A percentile compares a stretch with the other conserved stretches of the same genome.
phyloP scores from a whole-genome alignment of 2,329 filamentous ascomycete genomes.

The Fusarium sp. region DNA sequence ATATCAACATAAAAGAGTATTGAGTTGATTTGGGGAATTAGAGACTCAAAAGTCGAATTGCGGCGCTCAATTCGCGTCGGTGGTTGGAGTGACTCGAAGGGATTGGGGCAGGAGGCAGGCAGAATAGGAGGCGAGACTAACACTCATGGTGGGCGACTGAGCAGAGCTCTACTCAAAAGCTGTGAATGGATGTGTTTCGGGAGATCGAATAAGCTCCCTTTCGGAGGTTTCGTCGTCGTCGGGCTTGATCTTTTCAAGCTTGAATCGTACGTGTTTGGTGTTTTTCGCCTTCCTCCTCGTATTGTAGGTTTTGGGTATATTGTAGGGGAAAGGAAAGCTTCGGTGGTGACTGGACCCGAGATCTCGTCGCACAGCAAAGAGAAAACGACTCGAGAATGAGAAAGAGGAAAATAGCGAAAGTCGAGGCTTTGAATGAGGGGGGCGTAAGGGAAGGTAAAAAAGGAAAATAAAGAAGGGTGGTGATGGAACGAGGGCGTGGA shows the following conservation, averaged over 20 bases:
- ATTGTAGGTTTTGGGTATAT: constrained; percentile 19
- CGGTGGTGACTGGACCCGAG: constrained; percentile 9
- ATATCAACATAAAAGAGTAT: constrained; percentile 7
- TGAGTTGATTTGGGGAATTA: not conserved
- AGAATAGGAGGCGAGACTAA: constrained; percentile 42
- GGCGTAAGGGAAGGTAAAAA: constrained; percentile 8
- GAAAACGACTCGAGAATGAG: constrained; percentile 18
- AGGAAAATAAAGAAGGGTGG: constrained; percentile 26
- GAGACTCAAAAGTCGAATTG: not conserved
- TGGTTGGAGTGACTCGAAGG: not conserved
- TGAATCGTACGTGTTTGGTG: not conserved
- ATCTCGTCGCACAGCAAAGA: constrained; percentile 47
- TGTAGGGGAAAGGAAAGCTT: constrained; percentile 4
- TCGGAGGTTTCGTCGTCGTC: not conserved
- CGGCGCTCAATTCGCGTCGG: constrained; percentile 7
- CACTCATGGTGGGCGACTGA: constrained; percentile 47
- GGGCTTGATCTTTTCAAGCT: constrained; percentile 16
- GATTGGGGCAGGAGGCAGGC: constrained; percentile 22
- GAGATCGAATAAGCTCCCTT: not conserved
- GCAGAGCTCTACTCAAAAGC: constrained; percentile 20
- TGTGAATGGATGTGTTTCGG: constrained; percentile 5
- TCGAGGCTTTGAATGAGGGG: not conserved
- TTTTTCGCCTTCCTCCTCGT: constrained; percentile 12
- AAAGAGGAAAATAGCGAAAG: constrained; percentile 11
- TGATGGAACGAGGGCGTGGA: constrained; percentile 24